A percentile compares a stretch with the other conserved stretches of the same genome.
Evolutionary conservation across 768 basidiomycete species (phyloP).

Genomic region (Calocera cornea): DNA sequence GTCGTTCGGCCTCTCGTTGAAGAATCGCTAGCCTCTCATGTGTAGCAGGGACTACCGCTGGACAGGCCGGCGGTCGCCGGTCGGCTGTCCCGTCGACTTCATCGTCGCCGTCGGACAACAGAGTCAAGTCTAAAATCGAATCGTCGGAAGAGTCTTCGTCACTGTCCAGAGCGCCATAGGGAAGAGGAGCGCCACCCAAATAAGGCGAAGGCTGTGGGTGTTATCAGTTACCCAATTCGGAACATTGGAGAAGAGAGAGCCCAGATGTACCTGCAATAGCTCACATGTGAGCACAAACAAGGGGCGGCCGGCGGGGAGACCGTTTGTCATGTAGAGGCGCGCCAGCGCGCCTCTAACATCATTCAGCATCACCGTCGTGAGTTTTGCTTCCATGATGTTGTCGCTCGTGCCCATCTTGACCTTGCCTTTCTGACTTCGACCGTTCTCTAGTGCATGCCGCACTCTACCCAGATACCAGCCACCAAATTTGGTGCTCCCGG

Average conservation of each 20-base stretch:
- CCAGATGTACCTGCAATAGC: neutral
- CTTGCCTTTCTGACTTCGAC: no score
- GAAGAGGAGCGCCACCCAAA: neutral
- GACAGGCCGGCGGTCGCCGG: neutral
- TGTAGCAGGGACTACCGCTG: neutral
- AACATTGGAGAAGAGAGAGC: neutral
- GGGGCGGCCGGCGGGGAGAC: neutral
- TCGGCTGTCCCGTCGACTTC: no score
- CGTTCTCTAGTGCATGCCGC: no score
- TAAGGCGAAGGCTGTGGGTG: neutral
- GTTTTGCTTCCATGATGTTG: neutral
- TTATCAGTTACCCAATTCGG: neutral
- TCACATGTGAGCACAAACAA: neutral
- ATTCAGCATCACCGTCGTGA: neutral
- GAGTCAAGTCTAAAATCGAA: no score
- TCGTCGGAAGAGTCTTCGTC: no score
- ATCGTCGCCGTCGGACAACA: no score
- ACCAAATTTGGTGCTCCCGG: neutral
- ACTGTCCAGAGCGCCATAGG: no score
- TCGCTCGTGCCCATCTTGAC: neutral
- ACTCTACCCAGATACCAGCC: neutral
- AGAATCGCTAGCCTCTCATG: neutral
- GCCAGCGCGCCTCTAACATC: neutral
- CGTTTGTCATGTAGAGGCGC: neutral
- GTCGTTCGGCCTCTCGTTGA: neutral